phyloP scores from a whole-genome alignment of 768 basidiomycete species.

The Russula dissimulans region DNA sequence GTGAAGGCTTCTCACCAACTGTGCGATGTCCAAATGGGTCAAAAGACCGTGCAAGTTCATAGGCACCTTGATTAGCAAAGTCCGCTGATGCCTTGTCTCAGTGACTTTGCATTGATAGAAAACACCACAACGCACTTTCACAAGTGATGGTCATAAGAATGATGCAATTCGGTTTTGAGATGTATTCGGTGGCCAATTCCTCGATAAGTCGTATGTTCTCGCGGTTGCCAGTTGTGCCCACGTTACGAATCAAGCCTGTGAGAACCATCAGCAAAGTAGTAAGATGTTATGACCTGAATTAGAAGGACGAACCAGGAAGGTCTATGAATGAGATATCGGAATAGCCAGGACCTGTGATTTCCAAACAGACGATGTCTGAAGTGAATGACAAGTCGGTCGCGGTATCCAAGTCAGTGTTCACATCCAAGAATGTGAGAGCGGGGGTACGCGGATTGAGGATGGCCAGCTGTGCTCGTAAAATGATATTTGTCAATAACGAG shows the following conservation, averaged over 20 bases:
- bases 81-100: slow-evolving; percentile 21
- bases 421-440: slow-evolving; percentile 31
- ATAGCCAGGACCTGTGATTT: slow-evolving; percentile 26
- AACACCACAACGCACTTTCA: slow-evolving; percentile 20
- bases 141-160: slow-evolving; percentile 25
- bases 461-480: slow-evolving; percentile 55
- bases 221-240: slow-evolving; percentile 18
- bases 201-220: slow-evolving; percentile 20
- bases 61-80: slow-evolving; percentile 27
- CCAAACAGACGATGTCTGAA: slow-evolving; percentile 28
- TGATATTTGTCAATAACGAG: slow-evolving; percentile 50
- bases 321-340: slow-evolving; percentile 27
- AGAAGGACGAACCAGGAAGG: slow-evolving; percentile 21
- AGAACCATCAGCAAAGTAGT: background rate
- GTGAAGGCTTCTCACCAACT: slow-evolving; percentile 14
- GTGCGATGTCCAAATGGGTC: slow-evolving; percentile 23
- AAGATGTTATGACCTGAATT: background rate
- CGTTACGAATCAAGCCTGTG: slow-evolving; percentile 22
- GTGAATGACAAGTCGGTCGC: slow-evolving; percentile 28
- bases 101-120: background rate
- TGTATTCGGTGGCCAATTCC: slow-evolving; percentile 18
- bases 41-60: slow-evolving; percentile 20
- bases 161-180: slow-evolving; percentile 19
- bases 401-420: slow-evolving; percentile 23
- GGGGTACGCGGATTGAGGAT: slow-evolving; percentile 47